Conservation (phyloP, 169 alveolate genomes). For the Babesia caballi region DNA sequence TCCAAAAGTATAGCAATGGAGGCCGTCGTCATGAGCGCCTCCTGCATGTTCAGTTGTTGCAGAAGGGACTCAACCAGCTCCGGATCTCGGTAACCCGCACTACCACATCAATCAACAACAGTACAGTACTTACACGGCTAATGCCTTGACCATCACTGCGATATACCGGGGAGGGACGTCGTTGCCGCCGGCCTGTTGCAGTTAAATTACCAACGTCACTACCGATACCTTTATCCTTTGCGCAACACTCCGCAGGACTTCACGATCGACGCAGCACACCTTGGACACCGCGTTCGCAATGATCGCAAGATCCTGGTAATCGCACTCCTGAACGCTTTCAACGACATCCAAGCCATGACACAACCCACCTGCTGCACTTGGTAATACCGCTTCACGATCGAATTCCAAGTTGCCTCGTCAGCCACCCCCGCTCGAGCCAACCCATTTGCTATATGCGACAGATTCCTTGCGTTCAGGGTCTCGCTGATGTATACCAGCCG, state of each 20-base stretch:
- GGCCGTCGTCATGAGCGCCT: not conserved
- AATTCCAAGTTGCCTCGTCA: conserved; percentile 39
- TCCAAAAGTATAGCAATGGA: conserved; percentile 11
- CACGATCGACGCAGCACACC: not conserved
- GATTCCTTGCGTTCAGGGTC: conserved; percentile 7
- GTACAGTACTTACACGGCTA: conserved; percentile 6
- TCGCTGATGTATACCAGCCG: conserved; percentile 11
- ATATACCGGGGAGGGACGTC: conserved; percentile 5
- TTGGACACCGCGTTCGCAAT: conserved; percentile 54
- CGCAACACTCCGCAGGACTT: not conserved
- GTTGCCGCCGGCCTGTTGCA: not conserved
- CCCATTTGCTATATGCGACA: conserved; percentile 56
- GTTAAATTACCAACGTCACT: not conserved
- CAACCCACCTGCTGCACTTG: conserved; percentile 31
- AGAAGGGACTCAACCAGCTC: not conserved
- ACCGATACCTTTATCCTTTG: conserved; percentile 19
- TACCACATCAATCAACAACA: not conserved
- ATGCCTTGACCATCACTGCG: conserved; percentile 37
- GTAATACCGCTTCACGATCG: conserved; percentile 21
- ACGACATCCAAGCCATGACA: not conserved
- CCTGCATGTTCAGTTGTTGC: not conserved
- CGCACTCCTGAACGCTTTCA: not conserved
- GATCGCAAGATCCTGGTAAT: conserved; percentile 27
- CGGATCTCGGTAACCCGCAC: conserved; percentile 13
- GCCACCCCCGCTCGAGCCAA: conserved; percentile 33